Base-by-base conservation (phyloP, 495 filamentous ascomycete species). In the Acidiella bohemica region DNA sequence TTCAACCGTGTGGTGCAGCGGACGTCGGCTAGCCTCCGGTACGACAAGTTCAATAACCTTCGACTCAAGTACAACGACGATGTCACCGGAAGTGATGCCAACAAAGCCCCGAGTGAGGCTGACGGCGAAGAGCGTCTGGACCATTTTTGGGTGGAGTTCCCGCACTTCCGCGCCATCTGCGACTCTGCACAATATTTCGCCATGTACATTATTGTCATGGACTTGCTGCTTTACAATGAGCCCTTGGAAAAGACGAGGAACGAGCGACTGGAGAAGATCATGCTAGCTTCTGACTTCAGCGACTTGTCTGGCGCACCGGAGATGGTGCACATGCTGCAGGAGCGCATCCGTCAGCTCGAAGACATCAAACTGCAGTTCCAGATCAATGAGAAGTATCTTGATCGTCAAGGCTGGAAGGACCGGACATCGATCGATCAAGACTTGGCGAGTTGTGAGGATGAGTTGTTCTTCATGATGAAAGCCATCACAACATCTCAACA, bases 381-480 rank as follows among this genome's bases (percentile, higher is more conserved):
- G 62, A 74, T 93, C 39, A 81, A 96, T 56, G 81, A 84, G 13
- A 81, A 78, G 48, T 81, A 81, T 39, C 62, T 99, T 30, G 92
- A 96, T 53, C 78, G 76, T 49, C 75, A 83, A 53, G 87, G 85
- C 9, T 96, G 90, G 88, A 72, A 88, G 46, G 86, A 94, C 56
- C 74, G 85, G 23, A 62, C 94, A 47, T 56, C 74, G 6, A 71
- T 99, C 18, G 90, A 96, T 52, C 77, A 81, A 29, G 90, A 99
- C 53, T 66, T 99, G 39, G 71, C 81, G 13, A 74, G 71, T 34
- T 95, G 81, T 54, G 92, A 96, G 54, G 92, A 99, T 53, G 92
- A 99, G 60, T 63, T 99, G 24, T 99, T 99, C 66, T 99, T 99
- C 65, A 80, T 96, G 71, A 95, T 96, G 92, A 95, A 99, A 51